Percentiles rank a stretch among this genome's conserved stretches.
Conservation (phyloP, 176 grass and related monocot species). For the Melocanna baccifera region DNA sequence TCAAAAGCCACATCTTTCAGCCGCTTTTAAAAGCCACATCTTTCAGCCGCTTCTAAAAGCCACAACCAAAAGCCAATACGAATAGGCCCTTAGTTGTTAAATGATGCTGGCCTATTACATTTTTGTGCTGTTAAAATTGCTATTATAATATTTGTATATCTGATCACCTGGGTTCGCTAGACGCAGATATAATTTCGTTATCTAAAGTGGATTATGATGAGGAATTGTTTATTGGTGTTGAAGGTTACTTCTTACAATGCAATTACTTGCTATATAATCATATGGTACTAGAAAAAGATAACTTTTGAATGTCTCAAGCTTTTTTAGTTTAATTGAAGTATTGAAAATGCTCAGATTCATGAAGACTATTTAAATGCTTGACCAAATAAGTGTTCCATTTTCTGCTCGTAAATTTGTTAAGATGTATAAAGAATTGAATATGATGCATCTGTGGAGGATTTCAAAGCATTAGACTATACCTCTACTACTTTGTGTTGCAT, state of each 20-base stretch:
- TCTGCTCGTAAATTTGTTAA: neutral
- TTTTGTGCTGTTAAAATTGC: neutral
- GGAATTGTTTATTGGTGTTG: neutral
- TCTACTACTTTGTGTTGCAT: neutral
- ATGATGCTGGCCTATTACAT: neutral
- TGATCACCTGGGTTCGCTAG: neutral
- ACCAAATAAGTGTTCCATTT: neutral
- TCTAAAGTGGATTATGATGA: constrained; percentile 8
- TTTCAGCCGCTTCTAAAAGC: no score
- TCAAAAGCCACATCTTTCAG: no score
- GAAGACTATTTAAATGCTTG: constrained; percentile 13
- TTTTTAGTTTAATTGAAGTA: neutral
- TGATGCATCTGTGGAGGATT: neutral
- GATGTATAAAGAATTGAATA: neutral
- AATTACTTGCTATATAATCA: neutral
- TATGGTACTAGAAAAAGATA: neutral
- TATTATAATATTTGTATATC: constrained; percentile 17
- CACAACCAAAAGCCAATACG: no score
- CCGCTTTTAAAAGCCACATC: no score
- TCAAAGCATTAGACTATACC: neutral
- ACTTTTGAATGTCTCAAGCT: neutral
- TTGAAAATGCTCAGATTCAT: neutral
- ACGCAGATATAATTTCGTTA: neutral
- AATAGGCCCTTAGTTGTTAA: constrained; percentile 14
- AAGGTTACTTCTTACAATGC: neutral